Percentiles rank a stretch among this genome's conserved stretches.
phyloP scores from a whole-genome alignment of 768 basidiomycete genomes.

The Xanthoconium purpureum region DNA sequence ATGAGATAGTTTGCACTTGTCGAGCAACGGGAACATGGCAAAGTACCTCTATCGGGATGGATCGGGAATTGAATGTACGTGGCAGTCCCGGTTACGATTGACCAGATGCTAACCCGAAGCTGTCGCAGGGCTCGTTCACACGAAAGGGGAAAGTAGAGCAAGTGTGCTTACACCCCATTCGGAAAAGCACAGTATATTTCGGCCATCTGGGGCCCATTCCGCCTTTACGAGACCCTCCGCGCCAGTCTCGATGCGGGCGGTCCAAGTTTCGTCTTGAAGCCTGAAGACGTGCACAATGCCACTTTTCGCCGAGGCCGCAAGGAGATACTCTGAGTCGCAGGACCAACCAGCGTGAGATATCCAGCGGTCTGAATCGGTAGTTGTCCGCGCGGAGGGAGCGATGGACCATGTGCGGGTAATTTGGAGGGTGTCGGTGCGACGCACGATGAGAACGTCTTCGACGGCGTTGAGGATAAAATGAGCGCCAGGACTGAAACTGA shows the following conservation, averaged over 20 bases:
- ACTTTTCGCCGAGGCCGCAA: slow-evolving; percentile 72
- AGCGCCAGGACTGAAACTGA: slow-evolving; percentile 80
- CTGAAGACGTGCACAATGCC: slow-evolving; percentile 77
- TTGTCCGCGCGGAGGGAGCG: slow-evolving; percentile 48
- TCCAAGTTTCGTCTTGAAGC: slow-evolving; percentile 76
- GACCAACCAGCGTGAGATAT: slow-evolving; percentile 86
- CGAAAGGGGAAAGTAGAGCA: not conserved
- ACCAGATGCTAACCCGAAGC: slow-evolving; percentile 88
- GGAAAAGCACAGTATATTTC: slow-evolving; percentile 83
- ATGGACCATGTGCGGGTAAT: slow-evolving; percentile 80
- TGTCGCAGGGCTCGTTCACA: slow-evolving; percentile 30
- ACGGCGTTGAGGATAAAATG: slow-evolving; percentile 83
- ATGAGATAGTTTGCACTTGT: not conserved
- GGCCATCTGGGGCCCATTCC: slow-evolving; percentile 88
- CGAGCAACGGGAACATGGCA: not conserved
- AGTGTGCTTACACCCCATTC: slow-evolving; percentile 80
- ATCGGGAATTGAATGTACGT: slow-evolving; percentile 85
- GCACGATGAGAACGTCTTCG: slow-evolving; percentile 75
- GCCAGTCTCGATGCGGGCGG: slow-evolving; percentile 73
- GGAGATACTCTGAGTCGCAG: slow-evolving; percentile 80
- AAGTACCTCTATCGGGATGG: slow-evolving; percentile 71
- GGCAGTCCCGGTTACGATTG: slow-evolving; percentile 67
- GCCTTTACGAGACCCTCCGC: slow-evolving; percentile 82
- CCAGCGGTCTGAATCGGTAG: slow-evolving; percentile 34
- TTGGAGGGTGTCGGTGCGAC: slow-evolving; percentile 80